Evolutionary conservation across 2,329 filamentous ascomycete species (phyloP).

Genomic region (Periconia sp.): DNA sequence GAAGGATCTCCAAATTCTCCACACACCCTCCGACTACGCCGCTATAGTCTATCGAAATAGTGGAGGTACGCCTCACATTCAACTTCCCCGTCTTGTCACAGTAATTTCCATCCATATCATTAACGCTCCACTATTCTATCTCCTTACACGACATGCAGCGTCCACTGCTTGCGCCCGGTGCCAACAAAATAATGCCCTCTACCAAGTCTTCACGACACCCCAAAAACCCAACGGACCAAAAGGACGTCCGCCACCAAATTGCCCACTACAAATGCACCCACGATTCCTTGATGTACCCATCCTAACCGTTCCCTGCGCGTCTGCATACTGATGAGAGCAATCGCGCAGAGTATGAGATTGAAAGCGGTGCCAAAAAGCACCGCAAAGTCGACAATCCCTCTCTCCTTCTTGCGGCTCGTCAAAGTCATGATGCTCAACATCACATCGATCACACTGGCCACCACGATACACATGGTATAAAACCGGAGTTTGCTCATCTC

Average conservation of each 20-base stretch:
- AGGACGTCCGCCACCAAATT: slow-evolving; percentile 32
- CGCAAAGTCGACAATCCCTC: slow-evolving; percentile 72
- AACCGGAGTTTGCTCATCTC: slow-evolving; percentile 40
- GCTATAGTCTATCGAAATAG: not conserved
- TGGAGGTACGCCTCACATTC: not conserved
- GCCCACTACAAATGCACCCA: slow-evolving; percentile 26
- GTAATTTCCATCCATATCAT: no score
- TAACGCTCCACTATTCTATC: no score
- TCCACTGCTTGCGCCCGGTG: no score
- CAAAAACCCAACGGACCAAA: slow-evolving; percentile 33
- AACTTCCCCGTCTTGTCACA: no score
- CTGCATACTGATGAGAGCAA: slow-evolving; percentile 36
- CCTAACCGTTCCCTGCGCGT: slow-evolving; percentile 31
- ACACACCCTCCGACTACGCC: not conserved
- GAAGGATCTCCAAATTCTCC: not conserved
- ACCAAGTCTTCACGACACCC: not conserved
- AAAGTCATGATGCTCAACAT: slow-evolving; percentile 67
- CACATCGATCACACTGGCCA: slow-evolving; percentile 64
- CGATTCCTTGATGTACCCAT: slow-evolving; percentile 33
- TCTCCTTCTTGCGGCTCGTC: slow-evolving; percentile 68
- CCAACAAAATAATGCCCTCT: not conserved
- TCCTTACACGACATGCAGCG: no score
- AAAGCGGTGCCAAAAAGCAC: slow-evolving; percentile 69
- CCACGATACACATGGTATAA: slow-evolving; percentile 56
- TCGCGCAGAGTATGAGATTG: slow-evolving; percentile 53